A percentile compares a stretch with the other conserved stretches of the same genome.
Conservation (phyloP, 805 yeast genomes). For the Ogataea thermomethanolica region DNA sequence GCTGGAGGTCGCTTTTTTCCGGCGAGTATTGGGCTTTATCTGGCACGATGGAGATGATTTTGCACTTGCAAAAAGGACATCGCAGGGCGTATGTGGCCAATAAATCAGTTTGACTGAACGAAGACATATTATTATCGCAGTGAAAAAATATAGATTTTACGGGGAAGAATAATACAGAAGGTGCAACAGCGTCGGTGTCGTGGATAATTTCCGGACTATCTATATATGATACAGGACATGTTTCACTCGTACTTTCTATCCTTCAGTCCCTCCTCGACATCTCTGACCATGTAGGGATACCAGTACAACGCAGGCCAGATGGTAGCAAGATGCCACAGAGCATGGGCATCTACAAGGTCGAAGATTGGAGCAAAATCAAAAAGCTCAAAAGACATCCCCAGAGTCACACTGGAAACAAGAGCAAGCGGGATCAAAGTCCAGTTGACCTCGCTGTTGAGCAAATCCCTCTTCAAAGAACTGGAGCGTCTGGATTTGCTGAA, state of each 20-base stretch:
- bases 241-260: conserved; percentile 26
- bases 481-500: conserved; percentile 24
- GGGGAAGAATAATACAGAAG: neutral
- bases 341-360: conserved; percentile 82
- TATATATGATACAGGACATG: neutral
- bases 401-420: conserved; percentile 48
- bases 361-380: conserved; percentile 80
- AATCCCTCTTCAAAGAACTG: conserved; percentile 18
- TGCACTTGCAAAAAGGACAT: conserved; percentile 6
- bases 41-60: conserved; percentile 10
- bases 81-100: neutral
- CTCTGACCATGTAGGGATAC: conserved; percentile 57
- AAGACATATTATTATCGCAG: neutral
- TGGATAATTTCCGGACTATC: neutral
- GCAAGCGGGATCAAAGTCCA: conserved; percentile 52
- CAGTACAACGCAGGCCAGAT: conserved; percentile 74
- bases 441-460: conserved; percentile 27
- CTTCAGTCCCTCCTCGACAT: conserved; percentile 35
- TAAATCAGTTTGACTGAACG: neutral
- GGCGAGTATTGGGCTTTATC: neutral
- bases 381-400: conserved; percentile 86
- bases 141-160: neutral
- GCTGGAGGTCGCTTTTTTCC: neutral
- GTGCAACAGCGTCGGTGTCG: neutral
- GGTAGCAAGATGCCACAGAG: conserved; percentile 90